phyloP scores from a whole-genome alignment of 2,329 filamentous ascomycete genomes.

The Fusarium scirpi region DNA sequence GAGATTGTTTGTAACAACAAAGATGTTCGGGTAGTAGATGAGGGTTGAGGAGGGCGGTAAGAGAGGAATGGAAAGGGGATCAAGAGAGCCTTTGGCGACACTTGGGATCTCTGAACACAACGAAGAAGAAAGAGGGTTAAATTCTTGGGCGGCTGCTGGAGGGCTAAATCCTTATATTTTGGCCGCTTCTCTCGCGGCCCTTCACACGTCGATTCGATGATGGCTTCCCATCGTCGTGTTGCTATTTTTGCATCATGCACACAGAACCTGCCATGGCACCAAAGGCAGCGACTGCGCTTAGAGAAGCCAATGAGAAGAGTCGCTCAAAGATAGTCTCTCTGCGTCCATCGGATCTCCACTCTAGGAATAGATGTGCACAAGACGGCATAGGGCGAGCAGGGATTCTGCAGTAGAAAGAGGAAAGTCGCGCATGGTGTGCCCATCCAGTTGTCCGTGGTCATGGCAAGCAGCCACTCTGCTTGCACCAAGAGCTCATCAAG shows the following conservation, averaged over 20 bases:
- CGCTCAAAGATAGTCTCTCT: slow-evolving; percentile 43
- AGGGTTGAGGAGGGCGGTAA: slow-evolving; percentile 51
- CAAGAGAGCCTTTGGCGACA: slow-evolving; percentile 61
- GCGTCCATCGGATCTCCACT: slow-evolving; percentile 42
- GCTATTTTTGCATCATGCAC: slow-evolving; percentile 55
- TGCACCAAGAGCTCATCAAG: slow-evolving; percentile 37
- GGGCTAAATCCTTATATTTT: slow-evolving; percentile 70
- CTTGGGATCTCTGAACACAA: slow-evolving; percentile 61
- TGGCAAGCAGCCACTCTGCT: slow-evolving; percentile 44
- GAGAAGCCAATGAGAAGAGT: slow-evolving; percentile 59
- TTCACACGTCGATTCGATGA: slow-evolving; percentile 46
- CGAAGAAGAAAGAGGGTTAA: slow-evolving; percentile 57
- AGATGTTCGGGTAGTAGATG: slow-evolving; percentile 44
- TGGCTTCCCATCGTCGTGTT: slow-evolving; percentile 48
- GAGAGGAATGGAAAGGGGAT: slow-evolving; percentile 50
- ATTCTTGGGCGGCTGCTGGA: slow-evolving; percentile 56
- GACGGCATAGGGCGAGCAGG: slow-evolving; percentile 41
- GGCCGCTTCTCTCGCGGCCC: slow-evolving; percentile 59
- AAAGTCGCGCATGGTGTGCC: slow-evolving; percentile 50
- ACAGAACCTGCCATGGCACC: slow-evolving; percentile 46
- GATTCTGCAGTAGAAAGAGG: slow-evolving; percentile 42
- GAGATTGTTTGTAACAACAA: slow-evolving; percentile 45
- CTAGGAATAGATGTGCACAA: slow-evolving; percentile 49
- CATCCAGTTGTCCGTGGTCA: slow-evolving; percentile 42
- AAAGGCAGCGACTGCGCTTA: slow-evolving; percentile 59